These are phyloP conservation scores for Colletotrichum sp. DNA, from an alignment of 2,329 filamentous ascomycete genomes.

Conservation along the genomic window DNA sequence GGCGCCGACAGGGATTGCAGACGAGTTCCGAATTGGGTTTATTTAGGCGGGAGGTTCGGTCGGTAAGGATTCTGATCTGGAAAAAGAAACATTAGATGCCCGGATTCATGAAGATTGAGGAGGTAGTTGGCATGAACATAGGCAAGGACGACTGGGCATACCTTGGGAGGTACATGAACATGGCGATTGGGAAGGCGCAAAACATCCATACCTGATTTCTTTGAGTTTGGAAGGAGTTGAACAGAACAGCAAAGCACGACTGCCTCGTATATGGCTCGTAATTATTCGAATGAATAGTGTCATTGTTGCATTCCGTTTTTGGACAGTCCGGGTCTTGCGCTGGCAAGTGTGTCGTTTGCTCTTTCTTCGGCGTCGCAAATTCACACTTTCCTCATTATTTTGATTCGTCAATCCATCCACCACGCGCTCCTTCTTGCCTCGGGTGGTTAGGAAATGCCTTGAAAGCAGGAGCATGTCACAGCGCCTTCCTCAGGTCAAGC, in stretches of 20 bases:
- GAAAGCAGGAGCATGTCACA: not conserved
- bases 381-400: not conserved
- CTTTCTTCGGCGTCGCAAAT: not conserved
- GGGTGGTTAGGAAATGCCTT: not conserved
- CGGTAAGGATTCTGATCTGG: not conserved
- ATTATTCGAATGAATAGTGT: constrained; percentile 1
- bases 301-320: not conserved
- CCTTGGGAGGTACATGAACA: not conserved
- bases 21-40: constrained; percentile 22
- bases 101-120: not conserved
- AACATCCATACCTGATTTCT: not conserved
- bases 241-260: not conserved
- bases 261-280: not conserved
- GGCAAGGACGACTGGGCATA: not conserved
- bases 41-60: not conserved
- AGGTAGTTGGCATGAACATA: not conserved
- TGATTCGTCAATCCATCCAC: not conserved
- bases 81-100: not conserved
- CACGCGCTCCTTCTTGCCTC: not conserved
- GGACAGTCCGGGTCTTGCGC: not conserved
- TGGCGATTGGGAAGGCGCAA: not conserved
- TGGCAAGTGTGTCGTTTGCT: not conserved
- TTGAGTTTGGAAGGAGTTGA: not conserved
- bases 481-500: not conserved
- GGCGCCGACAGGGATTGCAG: constrained; percentile 22